Percentiles rank a stretch among this genome's conserved stretches.
These are phyloP conservation scores for Hamamelis virginiana DNA, from an alignment of 164 flowering plant species.

Conservation along the genomic window DNA sequence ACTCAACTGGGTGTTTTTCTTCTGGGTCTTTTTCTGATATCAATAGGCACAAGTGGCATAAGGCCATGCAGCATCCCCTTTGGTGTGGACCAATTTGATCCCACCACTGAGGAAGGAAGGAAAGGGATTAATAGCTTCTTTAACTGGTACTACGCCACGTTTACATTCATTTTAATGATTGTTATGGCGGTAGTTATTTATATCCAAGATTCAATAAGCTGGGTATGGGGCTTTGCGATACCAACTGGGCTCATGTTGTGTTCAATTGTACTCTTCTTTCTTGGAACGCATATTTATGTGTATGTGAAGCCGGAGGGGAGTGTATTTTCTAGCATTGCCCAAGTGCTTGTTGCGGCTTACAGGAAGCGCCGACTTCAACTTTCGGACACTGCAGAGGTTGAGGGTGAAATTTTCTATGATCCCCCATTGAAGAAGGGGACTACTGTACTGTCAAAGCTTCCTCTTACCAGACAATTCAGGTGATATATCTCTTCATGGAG, in stretches of 20 bases:
- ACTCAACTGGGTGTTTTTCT: constrained; percentile 45
- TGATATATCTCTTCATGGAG: constrained; percentile 14
- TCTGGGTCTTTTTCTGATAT: constrained; percentile 37
- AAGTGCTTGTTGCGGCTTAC: constrained; percentile 57
- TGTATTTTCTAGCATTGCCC: constrained; percentile 51
- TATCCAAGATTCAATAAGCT: constrained; percentile 64
- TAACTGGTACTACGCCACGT: constrained; percentile 85
- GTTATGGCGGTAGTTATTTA: constrained; percentile 67
- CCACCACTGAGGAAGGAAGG: constrained; percentile 59
- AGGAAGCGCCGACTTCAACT: constrained; percentile 54
- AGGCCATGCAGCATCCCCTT: constrained; percentile 85
- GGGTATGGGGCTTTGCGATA: constrained; percentile 72
- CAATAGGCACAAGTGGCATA: constrained; percentile 70
- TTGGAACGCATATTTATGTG: constrained; percentile 62
- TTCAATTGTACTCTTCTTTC: constrained; percentile 54
- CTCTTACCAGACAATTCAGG: constrained; percentile 44
- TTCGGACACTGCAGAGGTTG: not conserved
- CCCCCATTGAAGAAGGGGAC: constrained; percentile 41
- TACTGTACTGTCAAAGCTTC: constrained; percentile 28
- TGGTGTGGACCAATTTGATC: constrained; percentile 83
- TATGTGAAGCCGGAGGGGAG: constrained; percentile 70
- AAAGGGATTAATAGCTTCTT: constrained; percentile 75
- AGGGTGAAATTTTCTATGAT: constrained; percentile 31
- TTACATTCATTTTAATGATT: constrained; percentile 57
- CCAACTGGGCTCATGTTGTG: constrained; percentile 59